Base-by-base conservation (phyloP, 768 basidiomycete species). In the Plicaturopsis crispa region DNA sequence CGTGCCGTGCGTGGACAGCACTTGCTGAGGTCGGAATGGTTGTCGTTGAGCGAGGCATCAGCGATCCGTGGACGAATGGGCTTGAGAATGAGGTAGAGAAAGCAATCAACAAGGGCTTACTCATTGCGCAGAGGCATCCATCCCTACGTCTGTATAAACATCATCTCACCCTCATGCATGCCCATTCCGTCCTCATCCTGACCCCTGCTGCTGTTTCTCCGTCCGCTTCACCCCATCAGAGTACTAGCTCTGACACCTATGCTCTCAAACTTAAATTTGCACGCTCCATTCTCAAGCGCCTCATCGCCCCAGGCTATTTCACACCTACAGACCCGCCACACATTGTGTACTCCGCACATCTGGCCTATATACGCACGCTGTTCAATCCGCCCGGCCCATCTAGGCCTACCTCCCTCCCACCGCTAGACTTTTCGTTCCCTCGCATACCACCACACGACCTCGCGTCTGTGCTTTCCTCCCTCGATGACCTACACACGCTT, bases 1-100 rank as follows among this genome's bases (percentile, higher is more conserved):
- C 86, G 48, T 86, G 82, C 50, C 63, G 76, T 6, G 82, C 82
- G 1, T 85, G 80, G 75, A 76, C 77, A 1, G 70, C 72, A 7
- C 47, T 87, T 0, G 84, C 76, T 0, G 85, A 88, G 54, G 48
- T 84, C 2, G 84, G 83, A 3, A 66, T 86, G 51, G 64, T 63
- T 42, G 66, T 75, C 31, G 66, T 75, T 34, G 54, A 58, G 12
- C 67, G 72, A 16, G 72, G 74, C 18, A 57, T 56, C 2, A 63
- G 62, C 41, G 44, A 70, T 53, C 35, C 52, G 31, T 67, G 73
- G 73, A 59, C 71, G n/a, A 47, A 47, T n/a, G 73, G 66, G 20
- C 58, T 80, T 6, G 75, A 73, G 45, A 52, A 38, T 0, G 83
- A 85, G 52, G 79, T 82, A 16, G 82, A 84, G 50, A 75, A 68